These are phyloP conservation scores for Cutaneotrichosporon sp. DNA, from an alignment of 1,284 basidiomycete species.

Conservation along the genomic window DNA sequence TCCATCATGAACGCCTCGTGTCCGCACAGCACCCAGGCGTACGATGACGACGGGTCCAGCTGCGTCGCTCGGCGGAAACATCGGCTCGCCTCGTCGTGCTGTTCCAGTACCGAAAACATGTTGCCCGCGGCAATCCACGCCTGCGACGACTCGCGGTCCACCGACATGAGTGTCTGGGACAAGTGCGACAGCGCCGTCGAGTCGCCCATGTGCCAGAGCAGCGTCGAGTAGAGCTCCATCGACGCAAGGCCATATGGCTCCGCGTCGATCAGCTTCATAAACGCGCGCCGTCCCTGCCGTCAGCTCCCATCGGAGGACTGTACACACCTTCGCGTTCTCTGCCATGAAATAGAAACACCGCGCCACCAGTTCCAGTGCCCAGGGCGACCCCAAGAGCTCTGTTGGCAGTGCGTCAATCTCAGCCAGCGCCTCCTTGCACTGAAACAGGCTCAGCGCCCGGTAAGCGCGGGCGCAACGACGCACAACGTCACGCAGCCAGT, in stretches of 20 bases:
- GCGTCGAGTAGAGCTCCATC: conserved; percentile 90
- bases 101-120: conserved; percentile 83
- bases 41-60: conserved; percentile 75
- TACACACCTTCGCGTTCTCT: conserved; percentile 61
- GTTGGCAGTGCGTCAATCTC: conserved; percentile 71
- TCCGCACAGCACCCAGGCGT: conserved; percentile 87
- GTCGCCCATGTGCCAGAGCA: conserved; percentile 84
- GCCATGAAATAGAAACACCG: conserved; percentile 79
- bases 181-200: conserved; percentile 77
- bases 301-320: neutral
- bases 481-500: conserved; percentile 74
- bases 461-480: conserved; percentile 73
- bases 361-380: conserved; percentile 73
- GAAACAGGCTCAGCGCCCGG: conserved; percentile 65
- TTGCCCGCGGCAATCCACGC: conserved; percentile 94
- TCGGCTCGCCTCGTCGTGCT: conserved; percentile 80
- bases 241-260: conserved; percentile 80
- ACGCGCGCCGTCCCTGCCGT: conserved; percentile 71
- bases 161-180: conserved; percentile 78
- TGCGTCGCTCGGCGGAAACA: conserved; percentile 85
- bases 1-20: conserved; percentile 87
- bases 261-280: conserved; percentile 66
- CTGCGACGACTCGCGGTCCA: conserved; percentile 72
- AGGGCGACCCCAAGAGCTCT: conserved; percentile 66
- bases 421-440: conserved; percentile 65